Evolutionary conservation across 1,139 yeast genomes (phyloP).

Genomic region (Kluyveromyces sp.): DNA sequence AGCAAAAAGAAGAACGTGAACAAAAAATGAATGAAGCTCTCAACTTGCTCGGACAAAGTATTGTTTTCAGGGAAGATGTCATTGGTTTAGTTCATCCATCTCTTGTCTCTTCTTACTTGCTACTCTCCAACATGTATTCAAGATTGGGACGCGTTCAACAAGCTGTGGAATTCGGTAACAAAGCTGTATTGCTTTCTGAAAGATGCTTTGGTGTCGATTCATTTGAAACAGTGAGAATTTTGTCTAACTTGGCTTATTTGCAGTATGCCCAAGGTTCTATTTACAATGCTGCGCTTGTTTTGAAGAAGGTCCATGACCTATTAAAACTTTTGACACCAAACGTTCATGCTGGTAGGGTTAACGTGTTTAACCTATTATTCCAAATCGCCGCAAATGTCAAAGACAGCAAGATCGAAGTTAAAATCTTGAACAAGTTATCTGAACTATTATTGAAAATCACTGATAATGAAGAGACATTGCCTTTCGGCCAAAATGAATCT

Average conservation of each 20-base stretch:
- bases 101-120: conserved; percentile 62
- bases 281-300: conserved; percentile 55
- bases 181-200: conserved; percentile 67
- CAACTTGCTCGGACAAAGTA: conserved; percentile 57
- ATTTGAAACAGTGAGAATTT: conserved; percentile 62
- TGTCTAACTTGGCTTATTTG: conserved; percentile 65
- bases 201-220: conserved; percentile 78
- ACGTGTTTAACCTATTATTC: conserved; percentile 55
- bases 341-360: conserved; percentile 64
- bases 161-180: conserved; percentile 65
- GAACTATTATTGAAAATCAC: conserved; percentile 40
- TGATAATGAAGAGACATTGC: conserved; percentile 48
- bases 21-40: conserved; percentile 41
- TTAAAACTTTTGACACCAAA: conserved; percentile 49
- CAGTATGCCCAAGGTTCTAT: conserved; percentile 58
- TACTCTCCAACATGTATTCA: conserved; percentile 59
- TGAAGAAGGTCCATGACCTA: conserved; percentile 50
- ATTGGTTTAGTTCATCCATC: conserved; percentile 77
- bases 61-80: conserved; percentile 71
- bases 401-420: conserved; percentile 37
- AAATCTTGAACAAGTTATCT: conserved; percentile 44
- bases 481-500: conserved; percentile 57
- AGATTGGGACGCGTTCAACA: conserved; percentile 50
- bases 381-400: conserved; percentile 37
- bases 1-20: conserved; percentile 26